Conservation (phyloP, 2,329 filamentous ascomycete species). For the Zymoseptoria tritici region DNA sequence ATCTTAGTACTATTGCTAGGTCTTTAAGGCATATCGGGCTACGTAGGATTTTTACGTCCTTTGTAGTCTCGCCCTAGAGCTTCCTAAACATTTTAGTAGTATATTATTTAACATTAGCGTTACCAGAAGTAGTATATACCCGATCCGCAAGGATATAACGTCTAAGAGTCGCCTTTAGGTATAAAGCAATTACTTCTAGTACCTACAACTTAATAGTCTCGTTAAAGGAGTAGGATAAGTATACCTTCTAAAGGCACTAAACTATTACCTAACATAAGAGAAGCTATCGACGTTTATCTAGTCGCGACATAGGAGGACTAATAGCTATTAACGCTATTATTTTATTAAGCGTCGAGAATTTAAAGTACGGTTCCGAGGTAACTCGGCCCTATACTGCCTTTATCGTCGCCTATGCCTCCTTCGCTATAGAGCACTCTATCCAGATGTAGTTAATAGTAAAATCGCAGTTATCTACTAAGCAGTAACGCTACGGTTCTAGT, state of each 20-base stretch:
- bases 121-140: neutral
- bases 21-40: neutral
- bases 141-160: neutral
- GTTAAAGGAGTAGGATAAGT: constrained; percentile 1
- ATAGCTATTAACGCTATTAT: neutral
- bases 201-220: neutral
- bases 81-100: neutral
- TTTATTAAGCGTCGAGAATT: neutral
- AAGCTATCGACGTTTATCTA: neutral
- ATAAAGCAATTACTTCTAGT: neutral
- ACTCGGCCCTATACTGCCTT: too few relatives aligned
- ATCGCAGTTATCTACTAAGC: neutral
- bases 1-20: neutral
- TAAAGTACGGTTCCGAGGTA: neutral
- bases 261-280: neutral
- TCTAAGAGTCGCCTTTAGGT: neutral
- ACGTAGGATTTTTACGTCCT: neutral
- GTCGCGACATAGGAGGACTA: neutral
- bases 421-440: neutral
- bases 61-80: neutral
- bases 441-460: neutral
- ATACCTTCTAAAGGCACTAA: neutral
- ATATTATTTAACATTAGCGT: neutral
- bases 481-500: neutral
- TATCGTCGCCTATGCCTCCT: neutral